Evolutionary conservation across 2,329 filamentous ascomycete genomes (phyloP), one percentile per base, ranked within the genome.

Genomic region (Nigrospora sphaerica): DNA sequence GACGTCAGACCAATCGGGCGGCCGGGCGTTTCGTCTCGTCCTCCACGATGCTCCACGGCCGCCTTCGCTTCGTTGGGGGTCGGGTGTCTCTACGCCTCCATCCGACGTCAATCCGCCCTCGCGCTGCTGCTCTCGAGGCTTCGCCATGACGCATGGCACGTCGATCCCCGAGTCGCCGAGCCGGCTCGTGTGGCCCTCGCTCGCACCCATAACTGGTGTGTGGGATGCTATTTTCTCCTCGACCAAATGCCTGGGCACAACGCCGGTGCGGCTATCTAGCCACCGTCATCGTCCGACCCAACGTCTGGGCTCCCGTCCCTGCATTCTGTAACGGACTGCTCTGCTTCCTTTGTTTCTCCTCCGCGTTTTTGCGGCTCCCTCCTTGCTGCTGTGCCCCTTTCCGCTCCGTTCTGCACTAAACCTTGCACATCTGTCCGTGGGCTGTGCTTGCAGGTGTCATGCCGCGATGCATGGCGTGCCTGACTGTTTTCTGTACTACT

Each of bases 391-490:
- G 49, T 47, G 50, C 44, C 36, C 39, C 46, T 51, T 52, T 52
- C 36, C 51, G 54, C 44, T 57, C 53, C 53, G 52, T 34, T 46
- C 46, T 49, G 47, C 51, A 48, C 46, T 54, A 45, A 48, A 53
- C 51, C 55, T 50, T 52, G 19, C 36, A 14, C 40, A 39, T 37
- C 48, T 54, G 53, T 52, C 51, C 45, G 51, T 51, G 48, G 58
- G 61, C 58, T 57, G 52, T 59, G 56, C 52, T 55, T 39, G 38
- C 54, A 37, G 34, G 46, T 47, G 59, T 47, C 46, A 59, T 57
- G 61, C 47, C 62, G 59, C 62, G 59, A 64, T 65, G 61, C 57
- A 57, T 58, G 62, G 38, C 60, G 44, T 61, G 56, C 63, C 55
- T 51, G 46, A 41, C 52, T 53, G 50, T 51, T 52, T 48, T 45